Evolutionary conservation across 2,329 filamentous ascomycete genomes (phyloP).

Genomic region (Metarhizium sp.): DNA sequence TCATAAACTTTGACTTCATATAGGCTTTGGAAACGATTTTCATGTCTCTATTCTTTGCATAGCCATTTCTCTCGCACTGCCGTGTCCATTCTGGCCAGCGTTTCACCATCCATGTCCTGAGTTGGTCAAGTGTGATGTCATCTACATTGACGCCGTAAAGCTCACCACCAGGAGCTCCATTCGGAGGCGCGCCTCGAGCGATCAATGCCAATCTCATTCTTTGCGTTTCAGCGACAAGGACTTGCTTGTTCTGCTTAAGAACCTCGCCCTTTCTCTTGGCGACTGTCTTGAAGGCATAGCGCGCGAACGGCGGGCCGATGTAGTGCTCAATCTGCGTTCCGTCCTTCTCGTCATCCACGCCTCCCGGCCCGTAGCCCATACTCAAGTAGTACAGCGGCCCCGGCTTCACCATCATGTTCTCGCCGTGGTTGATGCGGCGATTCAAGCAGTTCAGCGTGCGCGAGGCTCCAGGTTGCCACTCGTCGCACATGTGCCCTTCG

Average conservation of each 20-base stretch:
- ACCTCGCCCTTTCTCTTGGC: neutral
- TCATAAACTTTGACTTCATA: neutral
- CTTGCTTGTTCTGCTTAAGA: neutral
- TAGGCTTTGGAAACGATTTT: neutral
- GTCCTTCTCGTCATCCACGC: slow-evolving; percentile 17
- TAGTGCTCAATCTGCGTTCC: slow-evolving; percentile 15
- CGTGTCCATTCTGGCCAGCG: neutral
- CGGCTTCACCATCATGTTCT: slow-evolving; percentile 7
- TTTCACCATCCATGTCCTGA: neutral
- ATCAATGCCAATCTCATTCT: neutral
- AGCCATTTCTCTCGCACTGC: neutral
- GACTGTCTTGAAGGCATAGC: slow-evolving; percentile 6
- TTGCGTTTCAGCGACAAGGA: neutral
- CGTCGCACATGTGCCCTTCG: slow-evolving; percentile 4
- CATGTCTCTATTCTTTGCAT: neutral
- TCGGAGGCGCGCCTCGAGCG: neutral
- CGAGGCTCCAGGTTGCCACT: neutral
- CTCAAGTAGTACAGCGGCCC: slow-evolving; percentile 25
- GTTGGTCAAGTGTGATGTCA: neutral
- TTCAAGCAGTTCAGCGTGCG: neutral
- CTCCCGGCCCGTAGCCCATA: slow-evolving; percentile 18
- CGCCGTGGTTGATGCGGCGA: slow-evolving; percentile 10
- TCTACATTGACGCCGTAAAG: neutral
- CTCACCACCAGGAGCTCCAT: neutral
- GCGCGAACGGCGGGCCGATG: slow-evolving; percentile 12